Evolutionary conservation across 768 basidiomycete genomes (phyloP).

Genomic region (Auricularia sp.): DNA sequence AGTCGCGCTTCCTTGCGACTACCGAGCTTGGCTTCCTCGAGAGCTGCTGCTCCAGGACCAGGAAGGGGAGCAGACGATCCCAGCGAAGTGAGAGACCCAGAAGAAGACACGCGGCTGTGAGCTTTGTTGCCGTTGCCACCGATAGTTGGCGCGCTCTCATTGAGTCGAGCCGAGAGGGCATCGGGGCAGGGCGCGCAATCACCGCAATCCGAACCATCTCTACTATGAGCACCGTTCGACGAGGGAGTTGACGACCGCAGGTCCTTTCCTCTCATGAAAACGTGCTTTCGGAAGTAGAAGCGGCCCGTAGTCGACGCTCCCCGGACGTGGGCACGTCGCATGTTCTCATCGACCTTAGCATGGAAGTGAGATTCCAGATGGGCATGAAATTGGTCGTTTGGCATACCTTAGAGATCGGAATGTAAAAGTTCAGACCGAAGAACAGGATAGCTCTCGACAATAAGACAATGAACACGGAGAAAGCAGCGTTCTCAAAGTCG

Average conservation of each 20-base stretch:
- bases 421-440: slow-evolving; percentile 88
- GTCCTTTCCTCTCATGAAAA: slow-evolving; percentile 49
- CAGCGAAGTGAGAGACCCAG: not conserved
- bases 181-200: not conserved
- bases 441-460: slow-evolving; percentile 87
- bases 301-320: slow-evolving; percentile 63
- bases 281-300: slow-evolving; percentile 85
- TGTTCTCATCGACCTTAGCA: slow-evolving; percentile 88
- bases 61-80: not conserved
- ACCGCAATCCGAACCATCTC: not conserved
- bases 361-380: not conserved
- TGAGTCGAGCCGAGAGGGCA: not conserved
- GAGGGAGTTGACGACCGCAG: slow-evolving; percentile 21
- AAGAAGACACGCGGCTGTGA: slow-evolving; percentile 25
- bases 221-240: not conserved
- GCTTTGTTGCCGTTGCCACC: not conserved
- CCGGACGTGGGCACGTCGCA: slow-evolving; percentile 78
- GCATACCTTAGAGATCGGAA: slow-evolving; percentile 89
- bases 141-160: not conserved
- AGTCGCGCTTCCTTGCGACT: slow-evolving; percentile 53
- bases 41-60: not conserved
- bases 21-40: not conserved
- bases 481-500: slow-evolving; percentile 98
- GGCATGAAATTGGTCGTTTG: not conserved
- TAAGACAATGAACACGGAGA: slow-evolving; percentile 88